Evolutionary conservation across 2,329 filamentous ascomycete species (phyloP).

Genomic region (Colletotrichum chlorophyti): DNA sequence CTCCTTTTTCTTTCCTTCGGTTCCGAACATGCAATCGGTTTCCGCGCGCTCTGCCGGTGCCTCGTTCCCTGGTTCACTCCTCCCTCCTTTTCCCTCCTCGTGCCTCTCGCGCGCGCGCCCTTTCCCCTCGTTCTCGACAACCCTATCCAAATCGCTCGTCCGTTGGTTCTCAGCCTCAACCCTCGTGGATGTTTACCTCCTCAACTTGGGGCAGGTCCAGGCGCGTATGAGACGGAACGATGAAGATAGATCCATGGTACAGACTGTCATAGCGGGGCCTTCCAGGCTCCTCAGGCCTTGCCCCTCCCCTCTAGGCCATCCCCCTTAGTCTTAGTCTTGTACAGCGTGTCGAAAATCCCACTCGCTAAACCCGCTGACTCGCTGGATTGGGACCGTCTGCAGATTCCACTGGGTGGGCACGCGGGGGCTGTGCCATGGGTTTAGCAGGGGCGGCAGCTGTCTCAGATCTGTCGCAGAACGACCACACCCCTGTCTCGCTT

Average conservation of each 20-base stretch:
- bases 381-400: conserved; percentile 21
- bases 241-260: conserved; percentile 6
- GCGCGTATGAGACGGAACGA: background rate
- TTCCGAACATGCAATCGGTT: too few relatives aligned
- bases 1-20: too few relatives aligned
- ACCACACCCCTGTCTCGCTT: conserved; percentile 31
- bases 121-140: too few relatives aligned
- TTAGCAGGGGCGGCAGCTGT: conserved; percentile 37
- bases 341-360: conserved; percentile 20
- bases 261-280: too few relatives aligned
- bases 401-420: conserved; percentile 30
- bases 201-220: conserved; percentile 18
- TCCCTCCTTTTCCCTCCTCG: too few relatives aligned
- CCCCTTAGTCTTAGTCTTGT: too few relatives aligned
- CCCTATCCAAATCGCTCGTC: too few relatives aligned
- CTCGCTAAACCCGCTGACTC: conserved; percentile 19
- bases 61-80: too few relatives aligned
- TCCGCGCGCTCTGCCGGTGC: background rate
- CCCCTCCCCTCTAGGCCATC: too few relatives aligned
- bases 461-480: conserved; percentile 53
- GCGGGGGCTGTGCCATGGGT: conserved; percentile 32
- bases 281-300: too few relatives aligned
- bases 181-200: too few relatives aligned
- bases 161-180: background rate
- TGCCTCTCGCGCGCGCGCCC: too few relatives aligned